Evolutionary conservation across 2,329 filamentous ascomycete species (phyloP).

Genomic region (Xylaria sp.): DNA sequence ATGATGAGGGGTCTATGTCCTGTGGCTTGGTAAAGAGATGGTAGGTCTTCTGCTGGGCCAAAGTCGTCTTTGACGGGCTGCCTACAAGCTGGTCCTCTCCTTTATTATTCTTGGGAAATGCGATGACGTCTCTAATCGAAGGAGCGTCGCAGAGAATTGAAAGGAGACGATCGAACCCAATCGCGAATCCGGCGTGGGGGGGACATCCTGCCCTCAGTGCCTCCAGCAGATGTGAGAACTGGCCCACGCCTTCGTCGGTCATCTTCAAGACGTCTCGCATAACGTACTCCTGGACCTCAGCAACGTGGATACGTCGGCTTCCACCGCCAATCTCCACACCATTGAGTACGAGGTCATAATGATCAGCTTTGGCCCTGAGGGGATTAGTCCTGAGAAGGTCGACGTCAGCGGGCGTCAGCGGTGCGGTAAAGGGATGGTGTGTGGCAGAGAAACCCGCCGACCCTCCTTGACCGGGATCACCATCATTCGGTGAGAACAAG

Average conservation of each 20-base stretch:
- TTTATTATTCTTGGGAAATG: constrained; percentile 92
- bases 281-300: constrained; percentile 83
- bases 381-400: constrained; percentile 79
- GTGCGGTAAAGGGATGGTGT: constrained; percentile 96
- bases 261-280: constrained; percentile 87
- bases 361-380: constrained; percentile 78
- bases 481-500: constrained; percentile 79
- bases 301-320: constrained; percentile 89
- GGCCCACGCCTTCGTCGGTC: constrained; percentile 73
- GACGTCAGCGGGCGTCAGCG: constrained; percentile 76
- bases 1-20: background rate
- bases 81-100: constrained; percentile 87
- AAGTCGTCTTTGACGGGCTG: constrained; percentile 64
- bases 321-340: constrained; percentile 94
- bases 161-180: constrained; percentile 89
- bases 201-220: constrained; percentile 88
- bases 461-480: constrained; percentile 82
- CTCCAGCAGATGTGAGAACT: constrained; percentile 86
- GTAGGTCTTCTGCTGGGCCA: constrained; percentile 42
- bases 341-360: constrained; percentile 96
- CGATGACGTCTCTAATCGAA: constrained; percentile 91
- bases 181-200: constrained; percentile 90
- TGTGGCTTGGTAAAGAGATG: constrained; percentile 34
- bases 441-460: constrained; percentile 83
- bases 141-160: constrained; percentile 80